Evolutionary conservation across 345 rosid genomes (phyloP).

Genomic region (Citrus maxima): DNA sequence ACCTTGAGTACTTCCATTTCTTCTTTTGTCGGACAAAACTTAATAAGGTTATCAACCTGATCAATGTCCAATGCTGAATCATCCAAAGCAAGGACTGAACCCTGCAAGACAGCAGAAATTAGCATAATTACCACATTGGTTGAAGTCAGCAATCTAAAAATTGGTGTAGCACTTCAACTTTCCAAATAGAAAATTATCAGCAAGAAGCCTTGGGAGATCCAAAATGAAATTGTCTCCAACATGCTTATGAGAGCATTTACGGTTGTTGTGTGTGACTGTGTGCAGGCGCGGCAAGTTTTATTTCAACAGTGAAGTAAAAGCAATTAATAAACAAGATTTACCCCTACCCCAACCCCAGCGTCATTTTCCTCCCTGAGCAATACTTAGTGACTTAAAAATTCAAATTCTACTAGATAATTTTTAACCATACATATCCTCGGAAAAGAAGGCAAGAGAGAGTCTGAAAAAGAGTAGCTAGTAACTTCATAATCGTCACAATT

Average conservation of each 20-base stretch:
- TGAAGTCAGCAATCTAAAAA: background rate
- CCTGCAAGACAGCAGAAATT: slow-evolving; percentile 41
- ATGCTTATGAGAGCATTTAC: background rate
- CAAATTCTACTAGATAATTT: background rate
- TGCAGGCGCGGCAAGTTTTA: background rate
- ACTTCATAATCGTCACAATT: background rate
- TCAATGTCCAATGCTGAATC: slow-evolving; percentile 70
- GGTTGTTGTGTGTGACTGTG: background rate
- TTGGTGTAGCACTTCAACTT: slow-evolving; percentile 9
- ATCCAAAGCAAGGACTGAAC: slow-evolving; percentile 73
- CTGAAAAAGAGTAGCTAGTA: background rate
- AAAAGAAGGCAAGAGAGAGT: background rate
- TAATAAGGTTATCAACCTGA: slow-evolving; percentile 79
- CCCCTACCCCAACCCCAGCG: background rate
- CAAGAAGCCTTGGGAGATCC: background rate
- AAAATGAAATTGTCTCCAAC: background rate
- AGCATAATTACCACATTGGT: slow-evolving; percentile 11
- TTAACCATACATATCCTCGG: background rate
- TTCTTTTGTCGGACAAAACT: slow-evolving; percentile 87
- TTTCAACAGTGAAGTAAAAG: background rate
- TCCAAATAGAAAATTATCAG: background rate
- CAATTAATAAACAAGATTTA: slow-evolving; percentile 1
- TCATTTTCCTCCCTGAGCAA: background rate
- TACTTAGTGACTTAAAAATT: background rate
- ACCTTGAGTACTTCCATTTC: slow-evolving; percentile 77